These are phyloP conservation scores for Mortierella alpina DNA, from an alignment of 192 early-diverging fungal genomes.

Conservation along the genomic window DNA sequence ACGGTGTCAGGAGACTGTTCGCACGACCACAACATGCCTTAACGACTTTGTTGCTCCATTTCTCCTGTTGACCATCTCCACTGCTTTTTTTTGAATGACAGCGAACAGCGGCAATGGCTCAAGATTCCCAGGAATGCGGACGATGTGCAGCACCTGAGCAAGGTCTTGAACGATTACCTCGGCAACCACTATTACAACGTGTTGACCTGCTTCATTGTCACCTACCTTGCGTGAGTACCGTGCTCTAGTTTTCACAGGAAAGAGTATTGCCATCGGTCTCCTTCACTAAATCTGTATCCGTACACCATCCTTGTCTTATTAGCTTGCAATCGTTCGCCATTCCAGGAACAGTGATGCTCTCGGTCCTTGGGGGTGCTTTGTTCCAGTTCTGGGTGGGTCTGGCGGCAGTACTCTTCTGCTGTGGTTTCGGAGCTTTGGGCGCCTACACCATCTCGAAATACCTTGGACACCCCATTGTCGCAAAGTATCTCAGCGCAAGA, in stretches of 20 bases:
- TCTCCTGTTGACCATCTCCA: background rate
- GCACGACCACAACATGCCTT: too few species aligned
- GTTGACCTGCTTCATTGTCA: conserved; percentile 51
- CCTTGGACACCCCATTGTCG: conserved; percentile 57
- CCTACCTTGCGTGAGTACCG: conserved; percentile 60
- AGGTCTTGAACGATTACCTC: conserved; percentile 56
- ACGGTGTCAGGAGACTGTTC: background rate
- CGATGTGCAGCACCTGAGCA: conserved; percentile 58
- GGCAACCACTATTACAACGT: conserved; percentile 59
- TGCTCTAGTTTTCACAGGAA: background rate
- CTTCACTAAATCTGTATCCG: conserved; percentile 6
- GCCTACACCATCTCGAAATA: conserved; percentile 65
- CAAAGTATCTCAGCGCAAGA: conserved; percentile 57
- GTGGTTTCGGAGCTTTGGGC: conserved; percentile 60
- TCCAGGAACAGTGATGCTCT: conserved; percentile 69
- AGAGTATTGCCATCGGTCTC: background rate
- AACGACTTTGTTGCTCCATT: background rate
- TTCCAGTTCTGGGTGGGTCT: conserved; percentile 67
- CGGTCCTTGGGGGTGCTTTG: conserved; percentile 65
- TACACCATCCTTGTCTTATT: background rate
- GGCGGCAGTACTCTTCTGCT: conserved; percentile 54
- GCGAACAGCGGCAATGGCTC: conserved; percentile 54
- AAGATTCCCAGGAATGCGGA: conserved; percentile 60
- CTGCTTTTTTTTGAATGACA: conserved; percentile 6
- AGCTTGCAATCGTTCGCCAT: conserved; percentile 71